phyloP scores from a whole-genome alignment of 2,329 filamentous ascomycete genomes.

The Apiospora rasikravindrae region DNA sequence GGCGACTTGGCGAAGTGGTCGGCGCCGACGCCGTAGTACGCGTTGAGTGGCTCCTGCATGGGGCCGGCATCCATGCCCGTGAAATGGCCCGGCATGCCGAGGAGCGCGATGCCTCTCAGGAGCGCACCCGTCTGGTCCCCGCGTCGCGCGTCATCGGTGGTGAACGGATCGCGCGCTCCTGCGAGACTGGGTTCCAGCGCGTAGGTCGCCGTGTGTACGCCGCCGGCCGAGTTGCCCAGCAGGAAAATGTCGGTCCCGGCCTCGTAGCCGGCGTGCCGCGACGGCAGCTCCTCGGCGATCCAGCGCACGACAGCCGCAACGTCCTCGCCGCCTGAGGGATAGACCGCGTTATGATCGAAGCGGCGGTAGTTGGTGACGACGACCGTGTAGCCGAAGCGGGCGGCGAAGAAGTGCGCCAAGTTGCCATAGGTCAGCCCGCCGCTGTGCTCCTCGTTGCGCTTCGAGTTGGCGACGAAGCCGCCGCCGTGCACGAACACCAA shows the following conservation, averaged over 20 bases:
- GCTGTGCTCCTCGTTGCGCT: conserved; percentile 34
- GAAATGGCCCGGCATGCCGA: conserved; percentile 36
- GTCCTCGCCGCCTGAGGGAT: conserved; percentile 48
- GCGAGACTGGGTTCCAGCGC: conserved; percentile 36
- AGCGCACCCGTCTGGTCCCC: neutral
- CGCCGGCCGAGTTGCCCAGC: conserved; percentile 48
- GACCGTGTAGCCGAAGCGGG: conserved; percentile 40
- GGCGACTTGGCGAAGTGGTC: conserved; percentile 30
- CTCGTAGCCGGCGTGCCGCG: conserved; percentile 31
- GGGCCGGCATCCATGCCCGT: conserved; percentile 25
- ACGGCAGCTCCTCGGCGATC: conserved; percentile 32
- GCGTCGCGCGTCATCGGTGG: conserved; percentile 20
- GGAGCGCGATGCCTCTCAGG: conserved; percentile 30
- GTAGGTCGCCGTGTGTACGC: conserved; percentile 44
- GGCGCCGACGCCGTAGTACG: conserved; percentile 34
- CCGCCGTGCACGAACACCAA: conserved; percentile 42
- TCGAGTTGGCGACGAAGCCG: conserved; percentile 40
- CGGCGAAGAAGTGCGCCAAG: conserved; percentile 45
- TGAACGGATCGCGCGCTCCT: conserved; percentile 25
- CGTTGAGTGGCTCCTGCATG: conserved; percentile 28
- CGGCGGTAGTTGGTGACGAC: conserved; percentile 46
- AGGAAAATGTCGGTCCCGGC: conserved; percentile 40
- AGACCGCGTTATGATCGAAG: conserved; percentile 43
- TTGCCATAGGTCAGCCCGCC: conserved; percentile 41
- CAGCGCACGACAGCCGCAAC: conserved; percentile 42